phyloP scores from a whole-genome alignment of 2,329 filamentous ascomycete genomes.

The Fusarium tjaetaba region DNA sequence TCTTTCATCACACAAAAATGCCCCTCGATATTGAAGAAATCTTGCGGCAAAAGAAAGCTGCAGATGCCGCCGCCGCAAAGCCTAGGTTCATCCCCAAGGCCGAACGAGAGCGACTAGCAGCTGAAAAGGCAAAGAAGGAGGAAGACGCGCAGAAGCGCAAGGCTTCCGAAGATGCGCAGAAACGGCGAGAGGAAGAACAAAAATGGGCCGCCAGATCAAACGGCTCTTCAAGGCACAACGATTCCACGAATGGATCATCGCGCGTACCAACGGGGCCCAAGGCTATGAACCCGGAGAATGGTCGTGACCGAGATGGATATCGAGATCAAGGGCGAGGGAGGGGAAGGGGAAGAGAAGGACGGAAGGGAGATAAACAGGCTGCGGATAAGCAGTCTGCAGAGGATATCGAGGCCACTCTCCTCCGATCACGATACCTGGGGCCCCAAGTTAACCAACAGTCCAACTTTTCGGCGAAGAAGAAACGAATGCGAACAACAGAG shows the following conservation, averaged over 20 bases:
- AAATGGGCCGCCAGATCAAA: conserved; percentile 48
- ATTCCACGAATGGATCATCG: conserved; percentile 37
- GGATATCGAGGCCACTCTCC: conserved; percentile 77
- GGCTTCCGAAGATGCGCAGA: conserved; percentile 70
- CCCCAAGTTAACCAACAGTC: conserved; percentile 83
- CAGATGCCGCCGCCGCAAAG: conserved; percentile 85
- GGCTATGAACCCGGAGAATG: conserved; percentile 65
- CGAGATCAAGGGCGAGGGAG: conserved; percentile 14
- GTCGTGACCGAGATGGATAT: conserved; percentile 24
- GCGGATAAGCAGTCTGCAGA: conserved; percentile 59
- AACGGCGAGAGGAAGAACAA: conserved; percentile 72
- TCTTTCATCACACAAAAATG: conserved; percentile 39
- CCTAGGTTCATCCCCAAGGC: conserved; percentile 88
- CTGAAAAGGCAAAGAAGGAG: conserved; percentile 80
- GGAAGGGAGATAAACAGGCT: conserved; percentile 51
- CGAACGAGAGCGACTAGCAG: conserved; percentile 80
- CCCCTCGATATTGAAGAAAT: conserved; percentile 85
- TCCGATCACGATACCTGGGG: conserved; percentile 88
- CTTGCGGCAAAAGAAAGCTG: conserved; percentile 84
- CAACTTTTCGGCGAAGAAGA: conserved; percentile 95
- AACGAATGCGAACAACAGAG: conserved; percentile 89
- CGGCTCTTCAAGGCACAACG: conserved; percentile 41
- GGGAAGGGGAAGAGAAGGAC: conserved; percentile 50
- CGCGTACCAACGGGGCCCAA: conserved; percentile 76
- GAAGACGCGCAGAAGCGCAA: conserved; percentile 66